Evolutionary conservation across 2,329 filamentous ascomycete genomes (phyloP).

Genomic region (Neofusicoccum cordaticola): DNA sequence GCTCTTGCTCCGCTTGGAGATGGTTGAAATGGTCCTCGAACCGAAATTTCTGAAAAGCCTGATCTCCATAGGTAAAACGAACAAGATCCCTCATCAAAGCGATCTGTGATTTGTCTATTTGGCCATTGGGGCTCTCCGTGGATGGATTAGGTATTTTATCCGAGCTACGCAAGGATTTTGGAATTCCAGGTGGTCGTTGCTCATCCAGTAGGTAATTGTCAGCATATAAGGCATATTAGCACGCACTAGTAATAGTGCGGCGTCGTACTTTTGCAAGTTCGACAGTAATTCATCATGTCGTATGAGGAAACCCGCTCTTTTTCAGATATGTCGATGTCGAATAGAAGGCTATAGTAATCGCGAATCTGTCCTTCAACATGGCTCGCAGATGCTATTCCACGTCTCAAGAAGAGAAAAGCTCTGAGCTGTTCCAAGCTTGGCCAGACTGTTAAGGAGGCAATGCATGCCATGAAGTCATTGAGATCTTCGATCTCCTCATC

Average conservation of each 20-base stretch:
- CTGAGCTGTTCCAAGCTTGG: background rate
- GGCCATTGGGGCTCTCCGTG: background rate
- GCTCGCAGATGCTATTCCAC: background rate
- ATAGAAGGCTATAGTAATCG: too few relatives aligned
- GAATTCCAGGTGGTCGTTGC: background rate
- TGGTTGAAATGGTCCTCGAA: background rate
- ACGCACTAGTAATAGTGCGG: too few relatives aligned
- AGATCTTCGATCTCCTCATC: background rate
- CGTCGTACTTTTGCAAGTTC: too few relatives aligned
- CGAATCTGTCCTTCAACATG: too few relatives aligned
- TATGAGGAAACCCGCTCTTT: background rate
- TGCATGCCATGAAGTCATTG: background rate
- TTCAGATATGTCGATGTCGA: background rate
- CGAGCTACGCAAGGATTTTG: background rate
- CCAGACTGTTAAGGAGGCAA: background rate
- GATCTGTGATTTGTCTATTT: background rate
- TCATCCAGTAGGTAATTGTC: background rate
- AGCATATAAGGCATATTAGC: too few relatives aligned
- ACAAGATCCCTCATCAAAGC: too few relatives aligned
- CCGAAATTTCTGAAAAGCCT: background rate
- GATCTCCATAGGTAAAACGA: too few relatives aligned
- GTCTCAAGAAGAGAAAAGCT: background rate
- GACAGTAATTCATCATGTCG: too few relatives aligned
- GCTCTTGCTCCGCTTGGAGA: background rate
- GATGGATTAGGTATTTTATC: background rate